Evolutionary conservation across 2,329 filamentous ascomycete species (phyloP), one percentile per base, ranked within the genome.

Genomic region (Lachnum nothofagi): DNA sequence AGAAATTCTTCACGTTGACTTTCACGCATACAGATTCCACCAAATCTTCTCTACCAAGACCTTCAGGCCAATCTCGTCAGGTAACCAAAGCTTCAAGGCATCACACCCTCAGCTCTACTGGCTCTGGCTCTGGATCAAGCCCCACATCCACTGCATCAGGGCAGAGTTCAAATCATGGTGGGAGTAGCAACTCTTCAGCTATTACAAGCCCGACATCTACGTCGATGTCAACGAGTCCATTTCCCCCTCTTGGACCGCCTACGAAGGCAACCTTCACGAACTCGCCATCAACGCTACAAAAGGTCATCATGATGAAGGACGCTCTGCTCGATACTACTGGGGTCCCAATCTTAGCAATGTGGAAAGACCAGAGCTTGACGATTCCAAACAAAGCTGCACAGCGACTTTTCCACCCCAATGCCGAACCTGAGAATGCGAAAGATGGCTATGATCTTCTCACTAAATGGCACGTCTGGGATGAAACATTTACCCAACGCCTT

Each of bases 291-390:
- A 72, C 85, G 10, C 74, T 89, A 20, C 82, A 87, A 59, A 91
- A 90, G 63, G 79, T 87, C 46, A 80, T 79, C 6, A 73, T 83
- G 43, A 80, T 91, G 70, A 91, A 90, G 65, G 86, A 91, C 62
- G 85, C 86, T 1, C 73, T 91, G 17, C 70, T 91, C 5, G 85
- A 89, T 61, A 86, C 82, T 33, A 86, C 87, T 22, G 78, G 81
- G 52, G 82, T 88, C 62, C 86, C 87, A 0, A 83, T 88, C 19
- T 71, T 90, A 38, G 83, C 85, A 20, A 86, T 90, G 81, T 91
- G 87, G 87, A 85, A 83, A 61, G 87, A 91, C 56, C 80, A 85
- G 45, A 85, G 79, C 41, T 81, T 89, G 40, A 82, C 80, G 0
- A 82, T 89, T 37, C 83, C 86, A 3, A 91, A 91, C 60, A 79